Evolutionary conservation across 2,329 filamentous ascomycete genomes (phyloP).

Genomic region (Penicillium sp.): DNA sequence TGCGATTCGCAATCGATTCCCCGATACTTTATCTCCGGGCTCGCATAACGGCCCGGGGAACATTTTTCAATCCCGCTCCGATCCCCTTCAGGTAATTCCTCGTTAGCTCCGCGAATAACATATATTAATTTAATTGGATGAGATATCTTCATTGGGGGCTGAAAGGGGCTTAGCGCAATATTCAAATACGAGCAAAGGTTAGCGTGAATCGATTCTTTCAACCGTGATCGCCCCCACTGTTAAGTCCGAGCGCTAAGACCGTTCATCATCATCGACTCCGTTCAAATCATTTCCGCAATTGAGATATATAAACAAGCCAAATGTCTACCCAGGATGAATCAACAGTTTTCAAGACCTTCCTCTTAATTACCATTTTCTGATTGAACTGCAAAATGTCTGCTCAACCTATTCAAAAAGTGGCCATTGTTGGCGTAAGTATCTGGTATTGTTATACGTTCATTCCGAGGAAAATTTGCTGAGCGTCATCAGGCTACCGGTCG

Average conservation of each 20-base stretch:
- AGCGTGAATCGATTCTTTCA: background rate
- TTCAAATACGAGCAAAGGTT: slow-evolving; percentile 17
- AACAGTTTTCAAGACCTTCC: too few relatives aligned
- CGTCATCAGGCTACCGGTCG: slow-evolving; percentile 35
- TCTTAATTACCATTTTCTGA: too few relatives aligned
- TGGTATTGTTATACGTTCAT: background rate
- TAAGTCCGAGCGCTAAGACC: slow-evolving; percentile 8
- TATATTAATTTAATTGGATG: too few relatives aligned
- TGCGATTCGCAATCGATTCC: too few relatives aligned
- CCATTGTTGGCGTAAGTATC: slow-evolving; percentile 41
- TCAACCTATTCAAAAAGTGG: slow-evolving; percentile 35
- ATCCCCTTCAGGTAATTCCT: too few relatives aligned
- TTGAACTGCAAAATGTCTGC: slow-evolving; percentile 7
- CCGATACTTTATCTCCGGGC: too few relatives aligned
- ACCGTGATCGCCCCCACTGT: background rate
- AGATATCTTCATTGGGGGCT: too few relatives aligned
- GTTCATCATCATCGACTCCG: background rate
- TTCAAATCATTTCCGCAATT: background rate
- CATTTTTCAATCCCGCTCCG: too few relatives aligned
- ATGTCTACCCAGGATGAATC: background rate
- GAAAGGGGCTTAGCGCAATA: too few relatives aligned
- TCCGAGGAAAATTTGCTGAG: background rate
- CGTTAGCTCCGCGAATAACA: too few relatives aligned
- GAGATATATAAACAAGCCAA: background rate
- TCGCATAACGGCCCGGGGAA: too few relatives aligned